Conservation (phyloP, 805 yeast genomes). For the Candida silvicultrix region DNA sequence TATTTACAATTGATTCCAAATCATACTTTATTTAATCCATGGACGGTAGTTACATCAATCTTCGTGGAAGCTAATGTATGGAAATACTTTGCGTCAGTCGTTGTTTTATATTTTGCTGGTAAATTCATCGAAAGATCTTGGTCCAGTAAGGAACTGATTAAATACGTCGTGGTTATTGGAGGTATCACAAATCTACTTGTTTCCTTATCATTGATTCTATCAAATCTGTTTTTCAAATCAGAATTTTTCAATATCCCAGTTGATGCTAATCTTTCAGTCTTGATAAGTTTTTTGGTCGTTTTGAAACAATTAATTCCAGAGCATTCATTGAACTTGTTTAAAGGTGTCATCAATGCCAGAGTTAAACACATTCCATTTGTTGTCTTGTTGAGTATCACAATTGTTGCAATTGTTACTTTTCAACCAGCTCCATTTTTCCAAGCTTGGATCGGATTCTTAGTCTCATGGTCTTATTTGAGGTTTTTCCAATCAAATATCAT, state of each 20-base stretch:
- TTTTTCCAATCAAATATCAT: slow-evolving; percentile 58
- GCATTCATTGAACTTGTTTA: slow-evolving; percentile 44
- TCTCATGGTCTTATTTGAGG: slow-evolving; percentile 73
- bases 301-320: slow-evolving; percentile 63
- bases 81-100: slow-evolving; percentile 39
- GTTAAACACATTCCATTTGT: slow-evolving; percentile 60
- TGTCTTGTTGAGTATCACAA: slow-evolving; percentile 22
- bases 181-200: slow-evolving; percentile 44
- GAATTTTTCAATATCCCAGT: slow-evolving; percentile 34
- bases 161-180: slow-evolving; percentile 43
- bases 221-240: slow-evolving; percentile 20
- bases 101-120: slow-evolving; percentile 51
- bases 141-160: slow-evolving; percentile 48
- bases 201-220: slow-evolving; percentile 18
- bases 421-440: slow-evolving; percentile 51
- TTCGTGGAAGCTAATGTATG: slow-evolving; percentile 52
- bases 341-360: slow-evolving; percentile 42
- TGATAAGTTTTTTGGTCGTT: slow-evolving; percentile 55
- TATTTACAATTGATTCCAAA: slow-evolving; percentile 59
- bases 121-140: slow-evolving; percentile 61
- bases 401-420: slow-evolving; percentile 22
- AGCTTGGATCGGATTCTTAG: slow-evolving; percentile 50
- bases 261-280: slow-evolving; percentile 48
- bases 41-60: slow-evolving; percentile 59
- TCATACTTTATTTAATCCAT: slow-evolving; percentile 48